Percentiles rank a stretch among this genome's conserved stretches.
These are phyloP conservation scores for Skeletonema costatum DNA, from an alignment of 108 stramenopile species.

Conservation along the genomic window DNA sequence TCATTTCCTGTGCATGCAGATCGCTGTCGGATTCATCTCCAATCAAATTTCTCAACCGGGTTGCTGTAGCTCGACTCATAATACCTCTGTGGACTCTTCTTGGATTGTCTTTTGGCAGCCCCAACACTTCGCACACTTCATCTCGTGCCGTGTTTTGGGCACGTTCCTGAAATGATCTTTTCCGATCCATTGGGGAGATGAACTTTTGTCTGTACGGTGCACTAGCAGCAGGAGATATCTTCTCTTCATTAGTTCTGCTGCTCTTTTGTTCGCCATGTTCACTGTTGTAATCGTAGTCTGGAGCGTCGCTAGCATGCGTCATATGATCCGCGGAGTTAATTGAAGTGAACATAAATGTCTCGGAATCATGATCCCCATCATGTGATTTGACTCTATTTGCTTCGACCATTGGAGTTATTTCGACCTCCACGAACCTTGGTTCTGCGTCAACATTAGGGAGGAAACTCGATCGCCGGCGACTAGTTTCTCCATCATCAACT, in stretches of 20 bases:
- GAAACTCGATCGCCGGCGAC: background rate
- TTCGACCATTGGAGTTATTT: background rate
- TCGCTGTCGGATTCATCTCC: background rate
- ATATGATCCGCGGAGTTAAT: constrained; percentile 2
- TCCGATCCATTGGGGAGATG: constrained; percentile 12
- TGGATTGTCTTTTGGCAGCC: constrained; percentile 10
- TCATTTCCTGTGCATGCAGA: background rate
- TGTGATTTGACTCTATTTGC: background rate
- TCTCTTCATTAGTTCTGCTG: background rate
- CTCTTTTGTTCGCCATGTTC: background rate
- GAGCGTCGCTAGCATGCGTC: constrained; percentile 18
- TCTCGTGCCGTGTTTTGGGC: background rate
- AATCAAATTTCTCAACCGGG: background rate
- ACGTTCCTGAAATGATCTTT: background rate
- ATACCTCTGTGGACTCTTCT: constrained; percentile 11
- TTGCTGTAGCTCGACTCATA: constrained; percentile 12
- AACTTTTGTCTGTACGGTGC: background rate
- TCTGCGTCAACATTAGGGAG: background rate
- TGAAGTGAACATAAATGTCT: constrained; percentile 2
- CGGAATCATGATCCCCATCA: background rate
- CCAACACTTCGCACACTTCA: constrained; percentile 10
- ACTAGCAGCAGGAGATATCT: background rate
- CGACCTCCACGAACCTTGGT: background rate
- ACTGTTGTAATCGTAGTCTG: constrained; percentile 19
- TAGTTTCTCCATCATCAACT: background rate